These are phyloP conservation scores for Neoboletus subvelutipes DNA, from an alignment of 768 basidiomycete genomes.

Conservation along the genomic window DNA sequence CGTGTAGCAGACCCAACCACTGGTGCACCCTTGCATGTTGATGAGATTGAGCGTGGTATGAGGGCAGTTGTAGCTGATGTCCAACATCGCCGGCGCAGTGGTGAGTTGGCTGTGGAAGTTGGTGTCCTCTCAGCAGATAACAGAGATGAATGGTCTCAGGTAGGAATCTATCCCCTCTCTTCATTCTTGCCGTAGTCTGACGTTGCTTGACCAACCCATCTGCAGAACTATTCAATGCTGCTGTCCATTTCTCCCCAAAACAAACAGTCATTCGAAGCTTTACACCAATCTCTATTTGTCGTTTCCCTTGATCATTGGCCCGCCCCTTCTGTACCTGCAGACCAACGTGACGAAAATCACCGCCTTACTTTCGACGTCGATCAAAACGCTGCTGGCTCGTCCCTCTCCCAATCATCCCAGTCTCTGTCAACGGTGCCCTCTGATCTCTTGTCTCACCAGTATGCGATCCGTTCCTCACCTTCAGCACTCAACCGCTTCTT, in stretches of 20 bases:
- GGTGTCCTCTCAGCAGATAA: conserved; percentile 78
- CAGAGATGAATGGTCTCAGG: conserved; percentile 79
- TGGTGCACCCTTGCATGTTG: conserved; percentile 34
- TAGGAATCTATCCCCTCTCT: conserved; percentile 34
- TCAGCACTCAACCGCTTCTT: conserved; percentile 82
- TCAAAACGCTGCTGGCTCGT: conserved; percentile 3
- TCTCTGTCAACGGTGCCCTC: conserved; percentile 10
- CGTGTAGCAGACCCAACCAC: conserved; percentile 47
- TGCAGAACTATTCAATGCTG: conserved; percentile 66
- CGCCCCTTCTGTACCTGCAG: conserved; percentile 27
- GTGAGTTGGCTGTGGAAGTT: conserved; percentile 60
- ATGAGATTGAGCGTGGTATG: conserved; percentile 47
- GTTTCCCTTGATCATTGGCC: conserved; percentile 81
- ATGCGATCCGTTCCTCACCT: conserved; percentile 64
- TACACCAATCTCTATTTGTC: conserved; percentile 75
- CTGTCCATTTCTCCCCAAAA: conserved; percentile 68
- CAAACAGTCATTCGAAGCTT: conserved; percentile 51
- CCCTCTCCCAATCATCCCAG: conserved; percentile 8
- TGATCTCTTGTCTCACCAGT: conserved; percentile 69
- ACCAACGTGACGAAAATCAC: conserved; percentile 21
- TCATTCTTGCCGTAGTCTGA: neutral
- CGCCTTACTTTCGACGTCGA: conserved; percentile 36
- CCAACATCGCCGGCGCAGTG: conserved; percentile 42
- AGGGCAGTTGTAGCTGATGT: conserved; percentile 57
- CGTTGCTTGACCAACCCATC: neutral